Percentiles rank a stretch among this genome's conserved stretches.
Evolutionary conservation across 2,329 filamentous ascomycete genomes (phyloP).

Genomic region (Cordyceps farinosa): DNA sequence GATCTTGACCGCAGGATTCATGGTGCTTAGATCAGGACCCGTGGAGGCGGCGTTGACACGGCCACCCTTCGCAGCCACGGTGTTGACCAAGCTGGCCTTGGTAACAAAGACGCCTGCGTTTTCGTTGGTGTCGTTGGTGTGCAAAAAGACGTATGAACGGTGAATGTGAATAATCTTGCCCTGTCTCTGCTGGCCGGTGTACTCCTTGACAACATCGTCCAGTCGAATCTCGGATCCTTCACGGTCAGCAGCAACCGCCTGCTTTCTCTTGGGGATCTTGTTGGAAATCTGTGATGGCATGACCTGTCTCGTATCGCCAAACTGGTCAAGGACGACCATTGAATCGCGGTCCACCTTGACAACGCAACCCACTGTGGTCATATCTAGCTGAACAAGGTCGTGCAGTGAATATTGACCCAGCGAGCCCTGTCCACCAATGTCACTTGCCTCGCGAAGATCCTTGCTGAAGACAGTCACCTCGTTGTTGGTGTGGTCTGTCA

Average conservation of each 20-base stretch:
- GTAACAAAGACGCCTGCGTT: conserved; percentile 89
- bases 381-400: conserved; percentile 90
- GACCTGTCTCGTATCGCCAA: conserved; percentile 74
- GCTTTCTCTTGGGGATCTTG: conserved; percentile 76
- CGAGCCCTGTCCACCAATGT: conserved; percentile 79
- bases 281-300: conserved; percentile 91
- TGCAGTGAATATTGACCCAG: conserved; percentile 89
- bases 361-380: conserved; percentile 86
- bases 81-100: conserved; percentile 79
- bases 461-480: conserved; percentile 99
- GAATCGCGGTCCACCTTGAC: conserved; percentile 95
- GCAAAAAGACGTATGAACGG: conserved; percentile 85
- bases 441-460: conserved; percentile 87
- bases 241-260: conserved; percentile 86
- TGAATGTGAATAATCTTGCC: conserved; percentile 93
- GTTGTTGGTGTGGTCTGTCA: conserved; percentile 87
- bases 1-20: conserved; percentile 86
- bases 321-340: conserved; percentile 84
- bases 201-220: conserved; percentile 90
- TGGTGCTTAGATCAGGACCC: conserved; percentile 79
- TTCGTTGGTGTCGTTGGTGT: conserved; percentile 78
- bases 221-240: conserved; percentile 89
- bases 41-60: conserved; percentile 57
- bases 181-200: conserved; percentile 76
- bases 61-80: conserved; percentile 90